phyloP scores from a whole-genome alignment of 2,329 filamentous ascomycete species.

The Neobulgaria alba region DNA sequence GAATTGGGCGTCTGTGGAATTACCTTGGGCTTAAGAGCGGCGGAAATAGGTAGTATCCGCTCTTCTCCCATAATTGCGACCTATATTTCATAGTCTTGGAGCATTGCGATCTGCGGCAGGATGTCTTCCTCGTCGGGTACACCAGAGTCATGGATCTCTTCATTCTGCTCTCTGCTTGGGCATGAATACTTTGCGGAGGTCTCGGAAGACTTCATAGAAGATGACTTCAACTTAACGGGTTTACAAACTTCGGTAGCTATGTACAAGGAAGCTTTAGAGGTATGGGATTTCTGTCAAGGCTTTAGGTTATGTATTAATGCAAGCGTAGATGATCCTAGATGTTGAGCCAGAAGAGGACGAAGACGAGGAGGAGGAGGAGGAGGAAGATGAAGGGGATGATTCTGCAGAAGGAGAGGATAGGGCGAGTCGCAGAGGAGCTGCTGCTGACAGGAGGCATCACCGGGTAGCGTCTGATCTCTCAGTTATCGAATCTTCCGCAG shows the following conservation, averaged over 20 bases:
- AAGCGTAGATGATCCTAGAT: constrained; percentile 79
- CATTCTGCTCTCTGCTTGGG: constrained; percentile 88
- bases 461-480: constrained; percentile 88
- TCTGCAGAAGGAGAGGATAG: constrained; percentile 55
- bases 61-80: no score
- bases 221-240: constrained; percentile 98
- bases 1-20: no score
- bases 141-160: constrained; percentile 90
- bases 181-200: constrained; percentile 99
- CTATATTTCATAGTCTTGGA: no score
- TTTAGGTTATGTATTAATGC: constrained; percentile 10
- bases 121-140: constrained; percentile 30
- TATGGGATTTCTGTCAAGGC: constrained; percentile 27
- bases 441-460: constrained; percentile 64
- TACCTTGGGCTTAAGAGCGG: no score
- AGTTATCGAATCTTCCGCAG: constrained; percentile 94
- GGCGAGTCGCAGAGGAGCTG: constrained; percentile 33
- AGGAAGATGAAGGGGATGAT: constrained; percentile 63
- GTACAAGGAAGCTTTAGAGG: constrained; percentile 97
- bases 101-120: no score
- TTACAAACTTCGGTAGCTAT: constrained; percentile 92
- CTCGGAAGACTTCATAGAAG: constrained; percentile 97
- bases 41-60: no score
- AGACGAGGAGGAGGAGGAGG: constrained; percentile 64
- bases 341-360: constrained; percentile 93